Evolutionary conservation across 2,329 filamentous ascomycete genomes (phyloP).

Genomic region (Xylariaceae sp.): DNA sequence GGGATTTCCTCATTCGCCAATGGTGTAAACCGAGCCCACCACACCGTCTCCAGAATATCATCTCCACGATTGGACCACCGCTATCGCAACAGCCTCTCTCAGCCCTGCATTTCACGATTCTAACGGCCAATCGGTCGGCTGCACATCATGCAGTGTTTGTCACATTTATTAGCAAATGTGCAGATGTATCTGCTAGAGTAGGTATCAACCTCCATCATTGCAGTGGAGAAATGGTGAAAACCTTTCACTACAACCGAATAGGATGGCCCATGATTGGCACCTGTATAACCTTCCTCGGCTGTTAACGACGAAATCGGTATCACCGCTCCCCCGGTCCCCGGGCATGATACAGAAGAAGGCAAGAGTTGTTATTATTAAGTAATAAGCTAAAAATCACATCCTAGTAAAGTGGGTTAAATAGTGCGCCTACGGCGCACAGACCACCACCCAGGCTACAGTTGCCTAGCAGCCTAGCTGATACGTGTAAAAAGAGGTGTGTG

Average conservation of each 20-base stretch:
- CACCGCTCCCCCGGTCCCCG: conserved; percentile 4
- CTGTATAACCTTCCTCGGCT: conserved; percentile 12
- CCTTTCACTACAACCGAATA: conserved; percentile 5
- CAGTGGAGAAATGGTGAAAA: conserved; percentile 14
- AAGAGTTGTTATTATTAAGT: no score
- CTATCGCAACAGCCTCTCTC: background rate
- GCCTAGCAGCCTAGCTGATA: no score
- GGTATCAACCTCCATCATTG: conserved; percentile 11
- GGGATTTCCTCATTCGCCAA: background rate
- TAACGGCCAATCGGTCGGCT: background rate
- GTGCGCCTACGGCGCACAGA: no score
- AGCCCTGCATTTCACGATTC: background rate
- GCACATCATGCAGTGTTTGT: background rate
- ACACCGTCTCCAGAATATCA: background rate
- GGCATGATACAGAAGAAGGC: no score
- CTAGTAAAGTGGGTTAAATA: no score
- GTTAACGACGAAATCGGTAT: conserved; percentile 8
- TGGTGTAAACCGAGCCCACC: background rate
- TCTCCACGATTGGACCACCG: background rate
- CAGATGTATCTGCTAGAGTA: background rate
- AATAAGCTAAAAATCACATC: no score
- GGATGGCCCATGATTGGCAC: conserved; percentile 19
- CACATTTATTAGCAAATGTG: background rate
- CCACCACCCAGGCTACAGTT: no score
- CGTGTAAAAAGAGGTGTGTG: no score